A percentile compares a stretch with the other conserved stretches of the same genome.
phyloP scores from a whole-genome alignment of 2,329 filamentous ascomycete species.

The Didymella sp. region DNA sequence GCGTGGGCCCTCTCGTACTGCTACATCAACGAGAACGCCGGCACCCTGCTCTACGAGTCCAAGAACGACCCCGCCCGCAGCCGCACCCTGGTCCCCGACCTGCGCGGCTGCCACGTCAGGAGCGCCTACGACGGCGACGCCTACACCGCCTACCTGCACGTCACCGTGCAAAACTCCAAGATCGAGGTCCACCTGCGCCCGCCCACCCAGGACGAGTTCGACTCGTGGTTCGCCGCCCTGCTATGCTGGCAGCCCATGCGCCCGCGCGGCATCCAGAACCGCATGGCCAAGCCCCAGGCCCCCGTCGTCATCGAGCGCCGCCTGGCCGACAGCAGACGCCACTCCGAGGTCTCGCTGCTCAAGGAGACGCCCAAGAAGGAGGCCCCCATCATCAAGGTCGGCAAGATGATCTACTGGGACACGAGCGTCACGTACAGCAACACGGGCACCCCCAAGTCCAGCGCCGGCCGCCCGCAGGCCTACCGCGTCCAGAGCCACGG shows the following conservation, averaged over 20 bases:
- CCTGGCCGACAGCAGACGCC: conserved; percentile 53
- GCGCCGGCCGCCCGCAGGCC: conserved; percentile 56
- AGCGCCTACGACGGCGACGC: conserved; percentile 57
- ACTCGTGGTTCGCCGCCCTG: conserved; percentile 80
- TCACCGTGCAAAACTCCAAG: conserved; percentile 61
- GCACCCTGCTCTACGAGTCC: conserved; percentile 76
- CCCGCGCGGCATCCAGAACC: conserved; percentile 62
- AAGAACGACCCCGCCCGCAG: conserved; percentile 69
- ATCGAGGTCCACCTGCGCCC: conserved; percentile 72
- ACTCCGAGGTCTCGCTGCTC: conserved; percentile 59
- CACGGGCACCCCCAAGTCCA: conserved; percentile 46
- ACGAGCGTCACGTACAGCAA: conserved; percentile 63
- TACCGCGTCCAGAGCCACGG: conserved; percentile 64
- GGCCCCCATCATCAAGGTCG: conserved; percentile 88
- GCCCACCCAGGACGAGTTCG: conserved; percentile 69
- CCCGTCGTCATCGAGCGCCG: conserved; percentile 47
- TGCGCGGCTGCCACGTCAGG: conserved; percentile 75
- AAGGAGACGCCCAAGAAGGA: conserved; percentile 74
- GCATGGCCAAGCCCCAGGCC: conserved; percentile 60
- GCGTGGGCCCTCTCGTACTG: conserved; percentile 75
- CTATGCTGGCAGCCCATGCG: conserved; percentile 82
- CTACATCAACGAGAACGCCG: conserved; percentile 78
- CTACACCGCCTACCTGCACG: conserved; percentile 58
- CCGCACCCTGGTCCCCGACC: conserved; percentile 71
- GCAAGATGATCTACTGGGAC: conserved; percentile 72